Conservation (phyloP, 441 rosid species). For the Biscutella laevigata region DNA sequence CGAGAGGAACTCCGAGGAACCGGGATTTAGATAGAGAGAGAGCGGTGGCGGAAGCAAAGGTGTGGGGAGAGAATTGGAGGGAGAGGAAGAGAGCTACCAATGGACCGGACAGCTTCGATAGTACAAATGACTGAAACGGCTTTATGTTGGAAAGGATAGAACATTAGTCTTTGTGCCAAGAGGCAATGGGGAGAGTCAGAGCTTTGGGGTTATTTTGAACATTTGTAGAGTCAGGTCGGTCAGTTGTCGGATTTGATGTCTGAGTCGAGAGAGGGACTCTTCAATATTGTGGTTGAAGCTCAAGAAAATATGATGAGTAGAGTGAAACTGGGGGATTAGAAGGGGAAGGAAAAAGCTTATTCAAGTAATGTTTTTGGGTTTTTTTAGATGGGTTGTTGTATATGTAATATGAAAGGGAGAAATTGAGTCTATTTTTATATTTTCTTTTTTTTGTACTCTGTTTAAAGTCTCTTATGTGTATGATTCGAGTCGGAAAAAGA, state of each 20-base stretch:
- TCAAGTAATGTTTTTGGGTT: conserved; percentile 4
- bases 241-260: conserved; percentile 26
- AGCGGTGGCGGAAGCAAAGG: conserved; percentile 94
- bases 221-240: conserved; percentile 17
- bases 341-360: not conserved
- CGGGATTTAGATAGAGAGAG: conserved; percentile 88
- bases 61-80: conserved; percentile 98
- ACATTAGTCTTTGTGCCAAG: conserved; percentile 12
- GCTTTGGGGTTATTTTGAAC: conserved; percentile 14
- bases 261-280: conserved; percentile 20
- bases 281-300: conserved; percentile 24
- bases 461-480: conserved; percentile 2
- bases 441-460: conserved; percentile 1
- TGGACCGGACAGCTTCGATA: conserved; percentile 48
- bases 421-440: conserved; percentile 18
- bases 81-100: conserved; percentile 70
- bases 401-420: conserved; percentile 23
- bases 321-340: conserved; percentile 1
- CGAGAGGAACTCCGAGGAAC: conserved; percentile 68
- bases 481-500: not conserved
- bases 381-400: conserved; percentile 2
- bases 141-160: conserved; percentile 31
- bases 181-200: conserved; percentile 5
- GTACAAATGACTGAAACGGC: conserved; percentile 47
- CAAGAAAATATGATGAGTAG: conserved; percentile 12